Conservation (phyloP, 2,329 filamentous ascomycete species). For the Fusarium sp. region DNA sequence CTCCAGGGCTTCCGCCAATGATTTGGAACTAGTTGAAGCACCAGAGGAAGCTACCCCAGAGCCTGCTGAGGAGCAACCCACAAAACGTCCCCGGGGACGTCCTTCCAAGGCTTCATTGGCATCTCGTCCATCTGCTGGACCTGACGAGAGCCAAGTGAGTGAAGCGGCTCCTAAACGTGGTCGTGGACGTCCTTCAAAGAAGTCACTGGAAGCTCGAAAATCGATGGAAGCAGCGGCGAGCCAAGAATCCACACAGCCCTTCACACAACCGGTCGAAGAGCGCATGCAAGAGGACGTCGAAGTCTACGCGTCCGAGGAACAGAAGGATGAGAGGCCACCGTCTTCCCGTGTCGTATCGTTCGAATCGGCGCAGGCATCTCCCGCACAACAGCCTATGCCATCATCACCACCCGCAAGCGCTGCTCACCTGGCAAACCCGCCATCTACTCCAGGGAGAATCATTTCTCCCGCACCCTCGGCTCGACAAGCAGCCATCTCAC, state of each 20-base stretch:
- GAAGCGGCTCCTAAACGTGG: conserved; percentile 44
- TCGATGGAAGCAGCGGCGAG: conserved; percentile 31
- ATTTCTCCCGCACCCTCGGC: conserved; percentile 60
- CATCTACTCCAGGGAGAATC: conserved; percentile 56
- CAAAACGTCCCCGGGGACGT: conserved; percentile 46
- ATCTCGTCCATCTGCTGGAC: conserved; percentile 37
- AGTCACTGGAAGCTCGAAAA: conserved; percentile 43
- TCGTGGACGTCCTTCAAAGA: conserved; percentile 47
- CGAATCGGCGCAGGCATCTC: conserved; percentile 32
- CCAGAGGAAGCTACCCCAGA: conserved; percentile 21
- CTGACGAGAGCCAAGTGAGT: conserved; percentile 33
- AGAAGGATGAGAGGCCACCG: conserved; percentile 16
- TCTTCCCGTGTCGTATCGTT: conserved; percentile 32
- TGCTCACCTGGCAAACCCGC: conserved; percentile 43
- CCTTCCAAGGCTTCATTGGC: conserved; percentile 48
- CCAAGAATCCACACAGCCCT: conserved; percentile 26
- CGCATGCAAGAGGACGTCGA: conserved; percentile 32
- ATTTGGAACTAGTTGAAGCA: conserved; percentile 37
- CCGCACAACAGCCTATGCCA: conserved; percentile 6
- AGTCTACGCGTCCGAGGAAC: conserved; percentile 20
- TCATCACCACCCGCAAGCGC: conserved; percentile 36
- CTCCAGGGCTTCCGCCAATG: conserved; percentile 41
- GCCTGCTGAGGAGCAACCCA: conserved; percentile 25
- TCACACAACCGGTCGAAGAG: conserved; percentile 26
- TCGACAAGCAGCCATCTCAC: conserved; percentile 65